Evolutionary conservation across 192 early-diverging fungal species (phyloP).

Genomic region (Gaertneriomyces semiglobifer): DNA sequence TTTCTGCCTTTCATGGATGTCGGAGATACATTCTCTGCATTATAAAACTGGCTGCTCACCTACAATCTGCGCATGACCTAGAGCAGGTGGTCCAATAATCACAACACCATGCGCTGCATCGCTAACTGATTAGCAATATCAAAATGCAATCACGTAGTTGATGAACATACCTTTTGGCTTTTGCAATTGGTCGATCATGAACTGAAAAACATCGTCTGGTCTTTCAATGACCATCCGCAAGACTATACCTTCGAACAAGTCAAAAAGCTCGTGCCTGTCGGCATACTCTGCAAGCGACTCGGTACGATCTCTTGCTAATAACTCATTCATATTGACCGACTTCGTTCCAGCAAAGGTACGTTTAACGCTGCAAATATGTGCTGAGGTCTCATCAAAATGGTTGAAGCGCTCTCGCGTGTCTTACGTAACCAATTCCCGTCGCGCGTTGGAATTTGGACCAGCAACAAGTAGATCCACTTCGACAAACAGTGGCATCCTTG

Average conservation of each 20-base stretch:
- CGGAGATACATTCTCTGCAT: conserved; percentile 3
- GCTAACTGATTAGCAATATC: neutral
- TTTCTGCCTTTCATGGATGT: conserved; percentile 30
- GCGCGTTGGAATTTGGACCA: no score
- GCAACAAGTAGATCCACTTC: no score
- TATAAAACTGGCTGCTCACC: neutral
- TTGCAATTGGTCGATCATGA: conserved; percentile 47
- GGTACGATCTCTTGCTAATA: conserved; percentile 31
- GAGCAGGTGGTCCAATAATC: conserved; percentile 30
- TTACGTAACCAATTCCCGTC: no score
- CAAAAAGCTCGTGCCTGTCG: conserved; percentile 53
- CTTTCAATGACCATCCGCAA: conserved; percentile 39
- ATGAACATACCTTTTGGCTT: conserved; percentile 28
- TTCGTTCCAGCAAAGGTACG: neutral
- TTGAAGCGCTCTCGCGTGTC: no score
- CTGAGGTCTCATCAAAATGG: no score
- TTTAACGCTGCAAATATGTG: no score
- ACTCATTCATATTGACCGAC: conserved; percentile 29
- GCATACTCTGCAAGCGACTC: conserved; percentile 47
- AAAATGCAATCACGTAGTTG: neutral
- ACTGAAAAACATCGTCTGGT: conserved; percentile 48
- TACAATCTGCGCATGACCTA: conserved; percentile 29
- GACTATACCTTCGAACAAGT: conserved; percentile 43
- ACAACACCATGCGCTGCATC: conserved; percentile 13
- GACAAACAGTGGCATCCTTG: no score